phyloP scores from a whole-genome alignment of 2,329 filamentous ascomycete genomes.

The Microdochium paspali region DNA sequence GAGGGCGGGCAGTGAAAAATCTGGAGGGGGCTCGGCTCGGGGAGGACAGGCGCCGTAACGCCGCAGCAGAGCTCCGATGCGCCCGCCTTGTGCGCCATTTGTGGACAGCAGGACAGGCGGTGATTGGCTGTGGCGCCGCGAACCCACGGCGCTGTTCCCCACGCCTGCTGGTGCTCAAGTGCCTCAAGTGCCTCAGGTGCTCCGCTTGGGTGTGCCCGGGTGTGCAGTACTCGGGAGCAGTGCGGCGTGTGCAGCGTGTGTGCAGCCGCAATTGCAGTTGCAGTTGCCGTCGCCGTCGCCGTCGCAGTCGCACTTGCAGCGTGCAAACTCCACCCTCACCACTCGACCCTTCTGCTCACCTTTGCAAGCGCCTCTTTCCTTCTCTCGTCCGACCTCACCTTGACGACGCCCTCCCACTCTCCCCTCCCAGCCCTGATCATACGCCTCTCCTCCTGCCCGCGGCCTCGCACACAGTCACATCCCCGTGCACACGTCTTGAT shows the following conservation, averaged over 20 bases:
- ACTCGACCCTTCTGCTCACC: constrained; percentile 4
- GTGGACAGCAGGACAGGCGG: not conserved
- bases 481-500: not conserved
- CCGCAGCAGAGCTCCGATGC: not conserved
- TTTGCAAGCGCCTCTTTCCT: not conserved
- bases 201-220: not conserved
- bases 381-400: not conserved
- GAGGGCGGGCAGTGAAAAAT: not conserved
- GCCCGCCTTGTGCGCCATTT: not conserved
- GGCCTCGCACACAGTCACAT: not conserved
- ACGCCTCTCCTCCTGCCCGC: not conserved
- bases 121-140: not conserved
- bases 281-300: too few species aligned
- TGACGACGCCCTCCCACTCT: not conserved
- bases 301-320: too few species aligned
- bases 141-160: too few species aligned
- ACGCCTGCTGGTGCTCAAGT: too few species aligned
- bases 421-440: not conserved
- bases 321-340: not conserved
- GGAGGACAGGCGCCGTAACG: not conserved
- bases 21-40: not conserved
- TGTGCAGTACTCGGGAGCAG: not conserved
- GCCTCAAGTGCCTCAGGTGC: not conserved
- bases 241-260: not conserved
- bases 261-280: too few species aligned